These are phyloP conservation scores for Tremella yokohamensis DNA, from an alignment of 768 basidiomycete species.

Conservation along the genomic window DNA sequence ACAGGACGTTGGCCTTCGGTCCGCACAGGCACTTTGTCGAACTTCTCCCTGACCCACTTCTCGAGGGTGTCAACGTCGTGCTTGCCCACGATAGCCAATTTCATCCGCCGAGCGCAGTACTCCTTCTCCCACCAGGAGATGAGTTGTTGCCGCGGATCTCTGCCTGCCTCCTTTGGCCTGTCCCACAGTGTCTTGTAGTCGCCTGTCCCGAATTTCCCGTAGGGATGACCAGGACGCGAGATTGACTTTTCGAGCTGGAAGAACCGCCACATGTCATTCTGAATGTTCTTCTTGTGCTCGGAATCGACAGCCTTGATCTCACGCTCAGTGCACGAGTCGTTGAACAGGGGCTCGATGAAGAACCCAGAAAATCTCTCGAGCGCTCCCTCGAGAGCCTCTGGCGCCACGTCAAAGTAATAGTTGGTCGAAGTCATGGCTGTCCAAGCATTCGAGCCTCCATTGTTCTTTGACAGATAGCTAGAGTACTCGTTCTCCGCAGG, in stretches of 20 bases:
- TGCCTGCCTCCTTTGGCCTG: slow-evolving; percentile 46
- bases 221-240: slow-evolving; percentile 71
- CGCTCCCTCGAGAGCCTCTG: slow-evolving; percentile 47
- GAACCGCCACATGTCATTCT: slow-evolving; percentile 73
- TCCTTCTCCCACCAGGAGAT: slow-evolving; percentile 54
- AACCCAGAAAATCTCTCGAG: slow-evolving; percentile 58
- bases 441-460: slow-evolving; percentile 79
- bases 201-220: slow-evolving; percentile 89
- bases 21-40: slow-evolving; percentile 43
- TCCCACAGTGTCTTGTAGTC: slow-evolving; percentile 56
- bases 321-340: slow-evolving; percentile 51
- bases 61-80: slow-evolving; percentile 47
- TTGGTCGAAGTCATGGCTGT: slow-evolving; percentile 90
- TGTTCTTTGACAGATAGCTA: slow-evolving; percentile 58
- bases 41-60: slow-evolving; percentile 45
- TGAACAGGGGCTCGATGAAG: slow-evolving; percentile 89
- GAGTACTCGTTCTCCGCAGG: slow-evolving; percentile 86
- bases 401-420: slow-evolving; percentile 72
- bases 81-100: slow-evolving; percentile 60
- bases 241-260: slow-evolving; percentile 91
- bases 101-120: slow-evolving; percentile 54
- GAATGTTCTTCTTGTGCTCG: slow-evolving; percentile 87
- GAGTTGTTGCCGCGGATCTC: slow-evolving; percentile 53
- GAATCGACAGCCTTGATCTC: slow-evolving; percentile 80
- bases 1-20: slow-evolving; percentile 31